Base-by-base conservation (phyloP, 371 early-diverging fungal species). In the Mortierella sp. region DNA sequence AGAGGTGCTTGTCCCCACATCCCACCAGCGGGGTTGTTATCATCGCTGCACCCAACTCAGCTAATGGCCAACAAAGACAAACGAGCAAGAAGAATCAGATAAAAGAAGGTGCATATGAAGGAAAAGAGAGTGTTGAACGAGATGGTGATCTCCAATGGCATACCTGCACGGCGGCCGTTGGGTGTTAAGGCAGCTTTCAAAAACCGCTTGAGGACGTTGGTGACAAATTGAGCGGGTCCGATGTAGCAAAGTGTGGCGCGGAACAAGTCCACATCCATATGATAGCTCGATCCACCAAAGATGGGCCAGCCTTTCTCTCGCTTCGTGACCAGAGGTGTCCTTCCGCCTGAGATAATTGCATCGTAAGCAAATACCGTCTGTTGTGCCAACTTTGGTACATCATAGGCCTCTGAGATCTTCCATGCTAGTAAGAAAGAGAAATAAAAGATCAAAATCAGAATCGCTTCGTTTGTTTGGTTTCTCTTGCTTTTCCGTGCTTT, bases 21-120 rank as follows among this genome's bases (percentile, higher is more conserved):
- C 74, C 71, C 16, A 76, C 67, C 34, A 86, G 70, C 21, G 86
- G 86, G 4, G 86, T 86, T 24, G 86, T 81, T 72, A 86, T 78
- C 77, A 86, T 86, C 16, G 82, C 86, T 14, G 86, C 86, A 31
- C 82, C 86, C 54, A 86, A 67, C 57, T 86, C 86, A n/a, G 59
- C 86, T 86, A 37, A 31, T 16, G 16, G 24, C 37, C 10, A 37
- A 14, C n/a, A 70, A 37, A 16, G 43, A 37, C 24, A 43, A 50
- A 48, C 50, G 19, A 19, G 31, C 48, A 16, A 50, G 34, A 16
- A 44, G 21, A 53, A 34, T 34, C 16, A 53, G 73, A 11, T 28
- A 11, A 3, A 59, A 37, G 8, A 21, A 1, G 3, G 37, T 21
- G 8, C 14, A 61, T 3, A 34, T 21, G 16, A 34, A 13, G 28